Evolutionary conservation across 1,284 basidiomycete genomes (phyloP).

Genomic region (Sanghuangporus baumii): DNA sequence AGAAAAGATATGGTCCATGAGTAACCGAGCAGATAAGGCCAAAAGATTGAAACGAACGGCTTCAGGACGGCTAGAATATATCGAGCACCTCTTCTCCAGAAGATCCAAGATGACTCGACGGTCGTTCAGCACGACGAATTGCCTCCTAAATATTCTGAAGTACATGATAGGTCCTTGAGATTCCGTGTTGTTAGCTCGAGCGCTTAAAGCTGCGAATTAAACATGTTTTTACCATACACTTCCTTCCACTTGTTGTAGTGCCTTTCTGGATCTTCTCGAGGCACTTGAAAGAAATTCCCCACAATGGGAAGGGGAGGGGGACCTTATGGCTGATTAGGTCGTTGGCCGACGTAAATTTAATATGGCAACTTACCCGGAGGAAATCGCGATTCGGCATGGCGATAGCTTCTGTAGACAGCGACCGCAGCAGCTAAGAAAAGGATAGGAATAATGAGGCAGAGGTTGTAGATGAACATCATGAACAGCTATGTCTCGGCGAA

Average conservation of each 20-base stretch:
- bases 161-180: conserved; percentile 8
- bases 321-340: too few relatives aligned
- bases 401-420: too few relatives aligned
- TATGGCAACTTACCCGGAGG: too few relatives aligned
- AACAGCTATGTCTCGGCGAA: too few relatives aligned
- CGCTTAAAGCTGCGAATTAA: neutral
- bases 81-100: conserved; percentile 17
- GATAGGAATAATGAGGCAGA: too few relatives aligned
- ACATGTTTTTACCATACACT: neutral
- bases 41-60: neutral
- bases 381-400: too few relatives aligned
- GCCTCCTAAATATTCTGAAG: conserved; percentile 12
- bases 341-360: too few relatives aligned
- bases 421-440: too few relatives aligned
- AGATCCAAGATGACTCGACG: conserved; percentile 15
- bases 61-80: conserved; percentile 15
- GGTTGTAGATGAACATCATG: too few relatives aligned
- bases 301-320: neutral
- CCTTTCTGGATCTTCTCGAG: neutral
- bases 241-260: neutral
- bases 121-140: conserved; percentile 19
- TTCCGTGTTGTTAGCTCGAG: too few relatives aligned
- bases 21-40: neutral
- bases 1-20: neutral
- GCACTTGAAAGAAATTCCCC: conserved; percentile 8